Evolutionary conservation across 2,329 filamentous ascomycete species (phyloP), one percentile per base, ranked within the genome.

Genomic region (Calonectria pauciramosa): DNA sequence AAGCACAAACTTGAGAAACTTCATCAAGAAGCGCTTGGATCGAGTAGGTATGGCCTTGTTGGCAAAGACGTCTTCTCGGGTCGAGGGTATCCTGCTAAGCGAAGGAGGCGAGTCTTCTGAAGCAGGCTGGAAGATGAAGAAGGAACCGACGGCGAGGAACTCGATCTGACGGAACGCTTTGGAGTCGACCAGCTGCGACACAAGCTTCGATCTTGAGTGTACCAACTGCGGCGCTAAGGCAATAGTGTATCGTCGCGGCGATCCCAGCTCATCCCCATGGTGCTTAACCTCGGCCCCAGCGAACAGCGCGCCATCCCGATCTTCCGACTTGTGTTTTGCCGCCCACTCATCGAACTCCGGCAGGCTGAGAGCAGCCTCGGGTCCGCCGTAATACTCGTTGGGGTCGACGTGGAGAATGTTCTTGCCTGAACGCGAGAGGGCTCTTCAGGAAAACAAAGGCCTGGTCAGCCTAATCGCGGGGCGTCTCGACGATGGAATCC

Each of bases 71-170:
- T 98, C 96, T 86, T 99, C 96, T 78, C 96, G 92, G 34, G 94
- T 96, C 76, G 94, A 96, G 0, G 97, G 96, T 66, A 99, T 94
- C 72, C 94, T 94, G 67, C 90, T 87, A 44, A 98, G 86, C 11
- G 79, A 80, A 16, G 85, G 80, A 51, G 79, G 81, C 20, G 80
- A 77, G 18, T 79, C 76, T 26, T 79, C 80, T 32, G 82, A 82
- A 7, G 82, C 34, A 1, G 85, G 81, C 73, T 90, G 87, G 82
- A 93, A 93, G 70, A 98, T 92, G 90, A 94, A 98, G 91, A 96
- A 99, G 71, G 94, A 96, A 32, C 96, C 96, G 32, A 99, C 95
- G 34, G 96, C 95, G 75, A 97, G 91, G 80, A 99, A 99, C 83
- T 99, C 96, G 60, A 99, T 90, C 86, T 98, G 96, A 28, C 93